These are phyloP conservation scores for Excoecaria cochinchinensis DNA, from an alignment of 345 rosid species.

Conservation along the genomic window DNA sequence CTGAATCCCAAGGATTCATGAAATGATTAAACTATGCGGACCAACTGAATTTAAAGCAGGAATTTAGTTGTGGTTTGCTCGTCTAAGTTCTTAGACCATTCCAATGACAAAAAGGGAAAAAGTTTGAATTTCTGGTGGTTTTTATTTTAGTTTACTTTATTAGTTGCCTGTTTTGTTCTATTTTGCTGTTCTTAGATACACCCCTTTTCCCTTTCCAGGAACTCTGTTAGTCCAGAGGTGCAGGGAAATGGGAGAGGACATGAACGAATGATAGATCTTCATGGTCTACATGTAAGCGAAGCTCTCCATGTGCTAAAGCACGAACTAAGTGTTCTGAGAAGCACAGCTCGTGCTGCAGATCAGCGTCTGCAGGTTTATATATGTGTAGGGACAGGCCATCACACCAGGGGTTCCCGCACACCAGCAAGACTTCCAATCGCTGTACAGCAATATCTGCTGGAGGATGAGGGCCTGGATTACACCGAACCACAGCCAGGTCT, in stretches of 20 bases:
- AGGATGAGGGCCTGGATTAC: slow-evolving; percentile 86
- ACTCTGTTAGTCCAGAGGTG: slow-evolving; percentile 60
- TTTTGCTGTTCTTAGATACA: not conserved
- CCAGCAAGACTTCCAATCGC: slow-evolving; percentile 91
- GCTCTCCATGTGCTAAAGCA: slow-evolving; percentile 85
- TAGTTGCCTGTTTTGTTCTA: not conserved
- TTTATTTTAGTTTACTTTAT: slow-evolving; percentile 3
- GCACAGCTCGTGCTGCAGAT: slow-evolving; percentile 66
- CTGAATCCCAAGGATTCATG: not conserved
- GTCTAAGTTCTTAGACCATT: not conserved
- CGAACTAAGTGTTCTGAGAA: slow-evolving; percentile 67
- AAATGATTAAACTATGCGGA: not conserved
- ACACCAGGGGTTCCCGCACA: slow-evolving; percentile 87
- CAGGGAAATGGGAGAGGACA: slow-evolving; percentile 64
- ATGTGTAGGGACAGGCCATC: slow-evolving; percentile 96
- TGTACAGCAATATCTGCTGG: slow-evolving; percentile 83
- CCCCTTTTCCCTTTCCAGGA: slow-evolving; percentile 42
- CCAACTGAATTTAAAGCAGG: not conserved
- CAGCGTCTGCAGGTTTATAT: slow-evolving; percentile 88
- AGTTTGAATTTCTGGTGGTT: not conserved
- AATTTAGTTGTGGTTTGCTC: not conserved
- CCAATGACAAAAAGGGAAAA: not conserved
- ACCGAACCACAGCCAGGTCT: slow-evolving; percentile 94
- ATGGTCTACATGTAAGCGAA: slow-evolving; percentile 89
- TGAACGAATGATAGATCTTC: slow-evolving; percentile 94